Conservation (phyloP, 2,329 filamentous ascomycete genomes). For the Diaporthe aspalathi region DNA sequence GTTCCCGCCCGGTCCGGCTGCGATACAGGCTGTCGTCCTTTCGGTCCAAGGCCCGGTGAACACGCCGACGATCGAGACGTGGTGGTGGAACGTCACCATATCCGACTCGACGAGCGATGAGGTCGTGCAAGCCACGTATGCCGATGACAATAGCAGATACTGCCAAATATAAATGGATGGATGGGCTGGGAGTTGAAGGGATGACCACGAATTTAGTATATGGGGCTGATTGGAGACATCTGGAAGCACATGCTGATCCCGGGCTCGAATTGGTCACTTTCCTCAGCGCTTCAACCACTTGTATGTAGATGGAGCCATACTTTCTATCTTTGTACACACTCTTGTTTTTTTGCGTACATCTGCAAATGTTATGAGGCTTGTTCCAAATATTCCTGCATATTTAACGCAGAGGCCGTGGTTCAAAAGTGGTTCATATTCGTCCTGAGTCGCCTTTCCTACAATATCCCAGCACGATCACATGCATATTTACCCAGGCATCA, state of each 20-base stretch:
- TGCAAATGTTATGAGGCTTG: too few relatives aligned
- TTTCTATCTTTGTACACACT: too few relatives aligned
- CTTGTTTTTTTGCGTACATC: too few relatives aligned
- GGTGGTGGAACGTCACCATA: slow-evolving; percentile 14
- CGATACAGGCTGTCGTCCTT: slow-evolving; percentile 12
- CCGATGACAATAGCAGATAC: background rate
- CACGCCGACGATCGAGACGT: slow-evolving; percentile 3
- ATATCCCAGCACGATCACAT: too few relatives aligned
- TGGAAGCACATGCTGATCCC: too few relatives aligned
- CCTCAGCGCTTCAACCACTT: slow-evolving; percentile 97
- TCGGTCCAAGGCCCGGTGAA: slow-evolving; percentile 10
- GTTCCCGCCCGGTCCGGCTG: background rate
- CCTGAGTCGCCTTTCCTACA: too few relatives aligned
- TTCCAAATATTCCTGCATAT: too few relatives aligned
- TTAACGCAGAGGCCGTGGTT: too few relatives aligned
- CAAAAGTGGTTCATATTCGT: too few relatives aligned
- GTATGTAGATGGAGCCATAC: slow-evolving; percentile 78
- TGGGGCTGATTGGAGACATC: slow-evolving; percentile 98
- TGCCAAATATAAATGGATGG: background rate
- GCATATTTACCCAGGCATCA: too few relatives aligned
- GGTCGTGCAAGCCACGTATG: background rate
- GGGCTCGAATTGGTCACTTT: slow-evolving; percentile 98
- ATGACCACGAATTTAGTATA: slow-evolving; percentile 94
- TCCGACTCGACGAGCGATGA: slow-evolving; percentile 7
- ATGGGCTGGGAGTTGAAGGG: slow-evolving; percentile 55